Conservation (phyloP, 129 eudicot species). For the Oenanthe sinensis region DNA sequence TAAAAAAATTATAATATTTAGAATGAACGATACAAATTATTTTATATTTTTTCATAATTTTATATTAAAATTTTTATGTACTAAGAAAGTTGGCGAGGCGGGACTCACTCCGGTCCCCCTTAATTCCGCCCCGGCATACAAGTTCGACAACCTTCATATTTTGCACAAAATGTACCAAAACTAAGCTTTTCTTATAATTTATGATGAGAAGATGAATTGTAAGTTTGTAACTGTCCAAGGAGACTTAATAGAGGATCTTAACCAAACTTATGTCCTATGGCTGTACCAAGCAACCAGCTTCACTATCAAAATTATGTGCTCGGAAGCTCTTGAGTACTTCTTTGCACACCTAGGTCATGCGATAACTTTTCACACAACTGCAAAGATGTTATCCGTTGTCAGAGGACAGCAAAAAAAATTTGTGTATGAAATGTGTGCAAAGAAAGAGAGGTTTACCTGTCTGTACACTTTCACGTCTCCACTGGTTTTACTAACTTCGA, state of each 20-base stretch:
- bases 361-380: slow-evolving; percentile 79
- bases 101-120: too few relatives aligned
- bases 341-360: slow-evolving; percentile 55
- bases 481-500: slow-evolving; percentile 64
- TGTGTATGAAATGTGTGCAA: too few relatives aligned
- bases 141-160: background rate
- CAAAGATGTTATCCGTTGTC: background rate
- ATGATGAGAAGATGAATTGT: background rate
- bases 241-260: background rate
- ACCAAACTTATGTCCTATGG: background rate
- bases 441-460: slow-evolving; percentile 39
- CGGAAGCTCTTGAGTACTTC: slow-evolving; percentile 48
- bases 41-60: too few relatives aligned
- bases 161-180: background rate
- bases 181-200: background rate
- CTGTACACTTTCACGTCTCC: slow-evolving; percentile 71
- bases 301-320: slow-evolving; percentile 22
- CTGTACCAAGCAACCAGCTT: background rate
- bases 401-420: background rate
- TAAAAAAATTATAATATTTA: too few relatives aligned
- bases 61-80: too few relatives aligned
- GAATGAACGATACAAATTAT: too few relatives aligned
- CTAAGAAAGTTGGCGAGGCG: too few relatives aligned
- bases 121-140: too few relatives aligned
- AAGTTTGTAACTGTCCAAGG: background rate